phyloP scores from a whole-genome alignment of 1,139 yeast genomes.

The Taphrina wiesneri region DNA sequence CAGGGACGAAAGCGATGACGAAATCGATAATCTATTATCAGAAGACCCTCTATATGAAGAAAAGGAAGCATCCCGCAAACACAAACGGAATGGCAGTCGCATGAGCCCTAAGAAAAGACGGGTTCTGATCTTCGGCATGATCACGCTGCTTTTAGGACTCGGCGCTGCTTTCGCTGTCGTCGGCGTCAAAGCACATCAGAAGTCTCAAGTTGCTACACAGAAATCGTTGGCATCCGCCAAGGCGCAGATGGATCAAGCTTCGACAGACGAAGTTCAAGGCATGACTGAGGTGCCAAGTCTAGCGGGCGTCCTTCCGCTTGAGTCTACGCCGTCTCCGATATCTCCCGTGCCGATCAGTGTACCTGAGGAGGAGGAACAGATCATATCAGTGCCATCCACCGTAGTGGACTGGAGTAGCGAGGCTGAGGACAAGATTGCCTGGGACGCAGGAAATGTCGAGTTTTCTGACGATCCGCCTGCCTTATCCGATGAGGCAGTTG shows the following conservation, averaged over 20 bases:
- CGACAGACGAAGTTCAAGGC: background rate
- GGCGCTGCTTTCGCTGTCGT: background rate
- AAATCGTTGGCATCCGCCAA: background rate
- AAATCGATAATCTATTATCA: conserved; percentile 6
- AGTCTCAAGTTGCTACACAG: background rate
- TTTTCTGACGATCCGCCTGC: conserved; percentile 11
- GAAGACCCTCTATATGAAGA: conserved; percentile 21
- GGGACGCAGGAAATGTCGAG: conserved; percentile 3
- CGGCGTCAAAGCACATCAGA: background rate
- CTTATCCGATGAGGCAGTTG: conserved; percentile 25
- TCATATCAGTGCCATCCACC: conserved; percentile 15
- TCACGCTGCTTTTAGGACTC: background rate
- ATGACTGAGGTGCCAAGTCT: conserved; percentile 30
- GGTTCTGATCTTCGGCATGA: conserved; percentile 5
- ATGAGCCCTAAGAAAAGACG: background rate
- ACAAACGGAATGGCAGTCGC: background rate
- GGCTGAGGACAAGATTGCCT: conserved; percentile 8
- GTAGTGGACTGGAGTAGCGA: conserved; percentile 9
- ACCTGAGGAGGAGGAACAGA: background rate
- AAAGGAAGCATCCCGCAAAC: background rate
- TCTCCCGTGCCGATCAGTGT: background rate
- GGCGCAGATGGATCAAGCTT: background rate
- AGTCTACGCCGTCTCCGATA: background rate
- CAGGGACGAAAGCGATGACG: conserved; percentile 19
- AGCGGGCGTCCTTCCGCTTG: conserved; percentile 20